Base-by-base conservation (phyloP, 345 rosid genomes). In the Eucalyptus virginea region DNA sequence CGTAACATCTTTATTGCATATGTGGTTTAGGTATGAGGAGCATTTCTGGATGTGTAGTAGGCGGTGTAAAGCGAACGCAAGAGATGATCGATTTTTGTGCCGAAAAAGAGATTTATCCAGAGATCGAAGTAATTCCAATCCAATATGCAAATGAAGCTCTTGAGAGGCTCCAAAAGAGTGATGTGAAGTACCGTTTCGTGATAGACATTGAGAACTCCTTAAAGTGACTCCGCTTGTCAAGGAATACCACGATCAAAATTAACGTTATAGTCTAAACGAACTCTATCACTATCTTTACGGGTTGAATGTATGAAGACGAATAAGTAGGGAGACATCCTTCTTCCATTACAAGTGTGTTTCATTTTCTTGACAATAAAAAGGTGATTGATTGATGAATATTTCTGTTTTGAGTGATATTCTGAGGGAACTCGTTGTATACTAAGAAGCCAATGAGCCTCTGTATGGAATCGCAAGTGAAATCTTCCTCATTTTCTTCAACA, bases 1-100 rank as follows among this genome's bases (percentile, higher is more conserved):
- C 50, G 16, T 48, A 11, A 30, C 58, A 15, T 21, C 4, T 6
- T 58, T 18, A 54, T 48, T 34, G 58, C 60, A 34, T 69, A 16
- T 34, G 30, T 51, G 37, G 21, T 77, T 86, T 88, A 91, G 94
- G 91, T 77, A 80, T 65, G 88, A 91, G 58, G 85, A 90, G 80
- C 34, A 65, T 94, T 21, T 42, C 90, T 4, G 94, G 95, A 52
- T 92, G 93, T 34, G 24, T 52, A 17, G 90, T 89, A 6, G 93
- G 93, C 5, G 93, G 95, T 12, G 77, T 88, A 4, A 89, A 87
- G 88, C 69, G 85, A 72, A 93, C 92, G 16, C 94, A 90, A 65
- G 94, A 94, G 86, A 94, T 90, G 92, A 42, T 94, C 45, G 90
- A 93, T 5, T 90, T 93, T 7, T 92, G 93, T 87, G 92, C 92